Evolutionary conservation across 257 asterid species (phyloP).

Genomic region (Lithospermum erythrorhizon): DNA sequence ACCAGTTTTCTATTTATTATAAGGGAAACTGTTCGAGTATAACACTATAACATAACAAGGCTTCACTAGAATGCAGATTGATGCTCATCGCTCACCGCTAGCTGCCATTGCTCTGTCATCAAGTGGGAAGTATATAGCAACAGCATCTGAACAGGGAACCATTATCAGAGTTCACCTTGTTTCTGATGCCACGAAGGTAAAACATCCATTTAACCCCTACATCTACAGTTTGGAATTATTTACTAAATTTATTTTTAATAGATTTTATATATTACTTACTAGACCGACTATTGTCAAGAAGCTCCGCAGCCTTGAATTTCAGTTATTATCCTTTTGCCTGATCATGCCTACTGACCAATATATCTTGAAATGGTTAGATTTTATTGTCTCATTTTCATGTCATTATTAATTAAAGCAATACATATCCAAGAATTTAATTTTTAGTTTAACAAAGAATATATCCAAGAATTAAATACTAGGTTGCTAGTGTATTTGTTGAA

Average conservation of each 20-base stretch:
- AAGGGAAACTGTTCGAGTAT: background rate
- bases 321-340: too few relatives aligned
- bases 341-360: too few relatives aligned
- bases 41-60: background rate
- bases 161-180: constrained; percentile 82
- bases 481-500: too few relatives aligned
- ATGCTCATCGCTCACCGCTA: constrained; percentile 86
- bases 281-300: too few relatives aligned
- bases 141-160: constrained; percentile 94
- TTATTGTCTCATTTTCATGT: too few relatives aligned
- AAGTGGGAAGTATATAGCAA: constrained; percentile 72
- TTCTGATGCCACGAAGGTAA: constrained; percentile 84
- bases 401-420: too few relatives aligned
- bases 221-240: background rate
- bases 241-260: background rate
- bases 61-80: constrained; percentile 53
- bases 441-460: too few relatives aligned
- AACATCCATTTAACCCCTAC: background rate
- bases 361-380: too few relatives aligned
- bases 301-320: too few relatives aligned
- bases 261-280: background rate
- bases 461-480: too few relatives aligned
- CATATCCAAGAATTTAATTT: too few relatives aligned
- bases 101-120: constrained; percentile 77
- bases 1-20: background rate